These are phyloP conservation scores for Ophiosphaerella herpotricha DNA, from an alignment of 2,329 filamentous ascomycete species.

Conservation along the genomic window DNA sequence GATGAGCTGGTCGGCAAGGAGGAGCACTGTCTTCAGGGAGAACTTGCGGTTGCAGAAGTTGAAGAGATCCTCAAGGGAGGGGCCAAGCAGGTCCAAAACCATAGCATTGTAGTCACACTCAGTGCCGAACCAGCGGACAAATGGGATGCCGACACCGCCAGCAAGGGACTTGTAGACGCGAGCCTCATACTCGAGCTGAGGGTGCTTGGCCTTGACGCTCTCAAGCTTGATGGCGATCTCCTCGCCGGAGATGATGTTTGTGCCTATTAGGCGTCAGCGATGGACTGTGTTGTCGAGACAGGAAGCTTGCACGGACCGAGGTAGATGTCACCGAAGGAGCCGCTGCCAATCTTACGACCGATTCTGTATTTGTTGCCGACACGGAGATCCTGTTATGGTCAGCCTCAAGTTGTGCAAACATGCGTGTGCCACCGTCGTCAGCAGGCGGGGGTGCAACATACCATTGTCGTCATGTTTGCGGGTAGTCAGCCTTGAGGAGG, in stretches of 20 bases:
- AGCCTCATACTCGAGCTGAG: constrained; percentile 97
- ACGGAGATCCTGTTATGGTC: constrained; percentile 77
- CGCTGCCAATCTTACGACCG: constrained; percentile 97
- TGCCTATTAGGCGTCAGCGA: constrained; percentile 61
- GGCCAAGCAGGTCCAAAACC: constrained; percentile 95
- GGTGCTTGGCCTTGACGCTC: constrained; percentile 99
- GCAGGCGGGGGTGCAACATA: constrained; percentile 51
- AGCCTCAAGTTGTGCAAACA: constrained; percentile 24
- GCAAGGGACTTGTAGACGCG: constrained; percentile 89
- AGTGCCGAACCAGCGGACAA: constrained; percentile 98
- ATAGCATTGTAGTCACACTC: constrained; percentile 99
- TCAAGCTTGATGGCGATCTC: constrained; percentile 99
- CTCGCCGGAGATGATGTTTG: constrained; percentile 99
- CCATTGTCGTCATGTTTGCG: constrained; percentile 66
- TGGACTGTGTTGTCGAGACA: background rate
- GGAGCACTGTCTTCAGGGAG: constrained; percentile 95
- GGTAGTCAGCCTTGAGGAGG: constrained; percentile 40
- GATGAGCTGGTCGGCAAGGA: constrained; percentile 96
- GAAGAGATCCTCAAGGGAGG: constrained; percentile 96
- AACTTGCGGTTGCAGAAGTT: constrained; percentile 99
- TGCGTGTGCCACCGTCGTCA: constrained; percentile 15
- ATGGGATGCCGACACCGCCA: constrained; percentile 95
- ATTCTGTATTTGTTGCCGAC: constrained; percentile 99
- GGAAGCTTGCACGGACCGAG: constrained; percentile 60
- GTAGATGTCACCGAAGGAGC: constrained; percentile 98